Evolutionary conservation across 305 asterid genomes (phyloP), one percentile per base, ranked within the genome.

Genomic region (Striga hermonthica): DNA sequence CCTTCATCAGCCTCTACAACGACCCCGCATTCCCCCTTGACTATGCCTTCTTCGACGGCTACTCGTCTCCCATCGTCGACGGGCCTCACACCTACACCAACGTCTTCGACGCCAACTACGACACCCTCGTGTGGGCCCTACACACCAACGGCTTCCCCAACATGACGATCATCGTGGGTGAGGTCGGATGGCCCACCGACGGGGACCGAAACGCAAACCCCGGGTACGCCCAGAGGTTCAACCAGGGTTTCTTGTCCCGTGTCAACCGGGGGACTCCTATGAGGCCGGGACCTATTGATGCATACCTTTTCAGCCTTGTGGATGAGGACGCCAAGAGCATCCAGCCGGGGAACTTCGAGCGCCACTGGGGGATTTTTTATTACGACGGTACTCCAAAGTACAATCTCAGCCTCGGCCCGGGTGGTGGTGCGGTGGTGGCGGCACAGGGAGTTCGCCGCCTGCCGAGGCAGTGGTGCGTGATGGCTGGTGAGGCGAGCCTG

Each of bases 131-230:
- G 10, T 90, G 92, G 88, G 89, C 98, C 49, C 73, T 92, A 65
- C 89, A 90, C 83, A 83, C 73, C 49, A 83, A 73, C 43, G 98
- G 98, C 35, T 86, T 50, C 7, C 82, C 78, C 1, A 90, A 92
- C 78, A 31, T 90, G 80, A 75, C 87, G 0, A 81, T 88, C 62
- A 75, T 90, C 0, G 84, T 92, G 5, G 98, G 98, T 12, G 98
- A 92, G 69, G 78, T 86, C 1, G 98, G 98, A 41, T 93, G 98
- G 98, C 98, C 97, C 0, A 93, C 96, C 0, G 97, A 93, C 1
- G 98, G 98, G 4, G 88, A 84, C 37, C 65, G 48, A 7, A 78
- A 74, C 14, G 98, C 98, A 6, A 88, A 81, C 35, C 5, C 67
- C 2, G 74, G 64, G 37, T 59, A 64, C 34, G 98, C 98, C 9